Base-by-base conservation (phyloP, 2,329 filamentous ascomycete species). In the Botrytis elliptica region DNA sequence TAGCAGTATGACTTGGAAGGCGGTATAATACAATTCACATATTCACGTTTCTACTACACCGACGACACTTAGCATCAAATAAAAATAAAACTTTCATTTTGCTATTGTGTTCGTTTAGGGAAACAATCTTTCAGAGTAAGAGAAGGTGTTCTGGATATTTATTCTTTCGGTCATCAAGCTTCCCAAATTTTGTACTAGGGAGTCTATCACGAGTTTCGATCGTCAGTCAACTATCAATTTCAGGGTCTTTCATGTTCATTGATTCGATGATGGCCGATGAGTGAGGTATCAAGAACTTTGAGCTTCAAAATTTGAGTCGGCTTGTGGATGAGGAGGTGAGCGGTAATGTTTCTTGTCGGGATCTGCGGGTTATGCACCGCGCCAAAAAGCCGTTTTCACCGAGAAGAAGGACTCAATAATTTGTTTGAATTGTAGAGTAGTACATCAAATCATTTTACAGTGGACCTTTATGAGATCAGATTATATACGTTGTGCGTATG, bases 181-280 rank as follows among this genome's bases (percentile, higher is more conserved):
- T 6, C 49, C n/a, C 49, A 52, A 6, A 52, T 52, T 52, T 52
- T 46, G 20, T 4, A 22, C 44, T 22, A 46, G 42, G 66, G 20
- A 75, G 55, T 72, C 74, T 75, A 42, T 69, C 73, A 9, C 76
- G 72, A 57, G 76, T 65, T 52, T 77, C 76, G 62, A 74, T 72
- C 40, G 74, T 74, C 33, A 77, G 57, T 42, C 77, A 71, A 65
- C 72, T 74, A 57, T 77, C 76, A 18, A 77, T 70, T 22, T 75
- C 75, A 57, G 73, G 64, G 57, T 63, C 73, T 49, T 64, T 9
- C 66, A 6, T 10, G 3, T 40, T 38, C 9, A 18, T 33, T 7
- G n/a, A n/a, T 52, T 4, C 49, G 0, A 4, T 25, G n/a, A n/a
- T n/a, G n/a, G n/a, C n/a, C n/a, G n/a, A n/a, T n/a, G n/a, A n/a